Evolutionary conservation across 176 grass and related monocot genomes (phyloP), one percentile per base, ranked within the genome.

Genomic region (Phoenix dactylifera): DNA sequence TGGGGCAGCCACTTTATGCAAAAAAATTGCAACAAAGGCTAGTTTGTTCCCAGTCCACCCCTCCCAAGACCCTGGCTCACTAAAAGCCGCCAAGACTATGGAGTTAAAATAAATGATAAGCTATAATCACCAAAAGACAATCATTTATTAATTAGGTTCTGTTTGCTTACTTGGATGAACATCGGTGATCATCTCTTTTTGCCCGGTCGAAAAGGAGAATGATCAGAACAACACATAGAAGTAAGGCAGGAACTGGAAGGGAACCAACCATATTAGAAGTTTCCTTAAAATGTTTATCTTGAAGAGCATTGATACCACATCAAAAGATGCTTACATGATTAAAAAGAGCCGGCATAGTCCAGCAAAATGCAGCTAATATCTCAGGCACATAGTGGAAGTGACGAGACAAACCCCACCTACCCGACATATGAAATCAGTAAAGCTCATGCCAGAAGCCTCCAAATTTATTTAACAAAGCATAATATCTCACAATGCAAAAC

Each of bases 351-450:
- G 94, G 94, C 39, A 89, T 76, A 6, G 76, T 86, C 94, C 94
- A 98, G 70, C 86, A 98, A 80, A 98, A 92, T 49, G 94, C 84
- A 74, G 94, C 65, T 23, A 72, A 61, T 74, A 98, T 98, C 67
- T 98, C 94, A 30, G 94, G 94, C 57, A 89, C 88, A 71, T 98
- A 98, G 64, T 98, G 94, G 68, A 98, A 92, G 35, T 98, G 94
- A 62, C 94, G 94, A 68, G 84, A 74, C 64, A 98, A 63, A 51
- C 84, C 93, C 87, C 94, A 98, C 94, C 94, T 98, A 69, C 74
- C 51, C 70, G 76, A 72, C 71, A 25, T 1, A 55, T 25, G 6
- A 55, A 62, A 25, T 63, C 24, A 56, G 18, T 55, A 73, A 35
- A 28, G 22, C 18, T 22, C 18, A 15, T 3, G 55, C 6, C 12